Percentiles rank a stretch among this genome's conserved stretches.
These are phyloP conservation scores for Beauveria sp. DNA, from an alignment of 2,329 filamentous ascomycete species.

Conservation along the genomic window DNA sequence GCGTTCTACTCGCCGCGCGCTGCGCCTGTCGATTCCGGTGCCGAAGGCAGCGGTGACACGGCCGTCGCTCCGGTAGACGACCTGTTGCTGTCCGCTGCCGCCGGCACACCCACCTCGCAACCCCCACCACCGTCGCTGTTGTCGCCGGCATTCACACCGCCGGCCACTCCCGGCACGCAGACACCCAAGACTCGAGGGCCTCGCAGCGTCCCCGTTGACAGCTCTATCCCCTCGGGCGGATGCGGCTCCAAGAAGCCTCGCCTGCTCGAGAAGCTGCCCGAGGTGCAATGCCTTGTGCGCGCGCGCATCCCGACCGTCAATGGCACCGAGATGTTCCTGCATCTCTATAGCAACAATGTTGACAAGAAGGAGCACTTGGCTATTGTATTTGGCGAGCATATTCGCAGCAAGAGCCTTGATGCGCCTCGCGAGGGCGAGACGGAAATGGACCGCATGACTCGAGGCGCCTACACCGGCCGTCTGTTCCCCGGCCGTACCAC, in stretches of 20 bases:
- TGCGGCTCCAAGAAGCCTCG: constrained; percentile 60
- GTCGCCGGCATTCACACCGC: constrained; percentile 77
- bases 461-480: constrained; percentile 84
- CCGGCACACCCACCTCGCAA: constrained; percentile 11
- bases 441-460: constrained; percentile 84
- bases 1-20: constrained; percentile 32
- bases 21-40: constrained; percentile 13
- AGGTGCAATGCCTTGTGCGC: constrained; percentile 89
- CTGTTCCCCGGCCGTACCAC: constrained; percentile 78
- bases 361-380: constrained; percentile 95
- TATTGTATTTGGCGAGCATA: constrained; percentile 87
- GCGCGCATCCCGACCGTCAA: constrained; percentile 89
- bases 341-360: constrained; percentile 85
- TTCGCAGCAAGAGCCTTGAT: constrained; percentile 67
- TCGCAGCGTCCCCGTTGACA: constrained; percentile 53
- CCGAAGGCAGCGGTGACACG: constrained; percentile 7
- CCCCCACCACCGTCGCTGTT: constrained; percentile 61
- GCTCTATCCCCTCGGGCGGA: constrained; percentile 47
- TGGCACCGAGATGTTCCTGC: constrained; percentile 93
- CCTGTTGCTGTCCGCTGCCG: constrained; percentile 26
- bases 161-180: constrained; percentile 52
- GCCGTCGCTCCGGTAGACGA: constrained; percentile 21
- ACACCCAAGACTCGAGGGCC: constrained; percentile 40
- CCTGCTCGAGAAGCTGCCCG: constrained; percentile 66
- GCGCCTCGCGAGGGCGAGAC: constrained; percentile 68